Evolutionary conservation across 108 stramenopile genomes (phyloP).

Genomic region (Fistulifera solaris): DNA sequence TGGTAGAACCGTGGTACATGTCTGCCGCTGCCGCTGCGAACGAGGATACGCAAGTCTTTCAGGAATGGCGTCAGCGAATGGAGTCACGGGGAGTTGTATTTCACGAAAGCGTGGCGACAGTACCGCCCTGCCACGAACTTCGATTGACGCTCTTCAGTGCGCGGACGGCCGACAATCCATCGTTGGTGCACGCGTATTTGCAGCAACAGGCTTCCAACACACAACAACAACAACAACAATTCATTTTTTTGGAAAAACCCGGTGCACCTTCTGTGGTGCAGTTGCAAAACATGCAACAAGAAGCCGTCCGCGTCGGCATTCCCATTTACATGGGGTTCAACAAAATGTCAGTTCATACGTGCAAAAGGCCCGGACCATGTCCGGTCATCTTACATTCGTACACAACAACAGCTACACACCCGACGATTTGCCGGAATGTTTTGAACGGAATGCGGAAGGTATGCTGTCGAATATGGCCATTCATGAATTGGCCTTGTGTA

Average conservation of each 20-base stretch:
- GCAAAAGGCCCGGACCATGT: slow-evolving; percentile 23
- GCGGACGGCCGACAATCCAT: slow-evolving; percentile 70
- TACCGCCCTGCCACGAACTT: slow-evolving; percentile 5
- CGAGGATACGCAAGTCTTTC: slow-evolving; percentile 35
- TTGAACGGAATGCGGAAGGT: slow-evolving; percentile 76
- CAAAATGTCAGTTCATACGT: slow-evolving; percentile 80
- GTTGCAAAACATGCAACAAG: slow-evolving; percentile 43
- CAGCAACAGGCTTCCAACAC: slow-evolving; percentile 16
- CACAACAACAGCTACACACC: slow-evolving; percentile 77
- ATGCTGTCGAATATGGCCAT: slow-evolving; percentile 91
- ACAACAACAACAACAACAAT: slow-evolving; percentile 5
- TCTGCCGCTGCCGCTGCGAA: slow-evolving; percentile 19
- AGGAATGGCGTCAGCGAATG: slow-evolving; percentile 19
- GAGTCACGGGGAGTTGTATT: slow-evolving; percentile 5
- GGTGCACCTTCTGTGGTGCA: slow-evolving; percentile 75
- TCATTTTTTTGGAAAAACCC: slow-evolving; percentile 79
- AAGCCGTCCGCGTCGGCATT: slow-evolving; percentile 26
- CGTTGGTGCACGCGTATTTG: slow-evolving; percentile 40
- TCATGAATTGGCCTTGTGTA: slow-evolving; percentile 72
- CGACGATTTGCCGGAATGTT: slow-evolving; percentile 60
- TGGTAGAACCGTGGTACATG: slow-evolving; percentile 71
- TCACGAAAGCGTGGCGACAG: too few relatives aligned
- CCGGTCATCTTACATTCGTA: slow-evolving; percentile 46
- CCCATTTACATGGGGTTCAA: slow-evolving; percentile 77
- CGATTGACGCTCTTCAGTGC: slow-evolving; percentile 45